These are phyloP conservation scores for Cryphonectria naterciae DNA, from an alignment of 2,329 filamentous ascomycete genomes.

Conservation along the genomic window DNA sequence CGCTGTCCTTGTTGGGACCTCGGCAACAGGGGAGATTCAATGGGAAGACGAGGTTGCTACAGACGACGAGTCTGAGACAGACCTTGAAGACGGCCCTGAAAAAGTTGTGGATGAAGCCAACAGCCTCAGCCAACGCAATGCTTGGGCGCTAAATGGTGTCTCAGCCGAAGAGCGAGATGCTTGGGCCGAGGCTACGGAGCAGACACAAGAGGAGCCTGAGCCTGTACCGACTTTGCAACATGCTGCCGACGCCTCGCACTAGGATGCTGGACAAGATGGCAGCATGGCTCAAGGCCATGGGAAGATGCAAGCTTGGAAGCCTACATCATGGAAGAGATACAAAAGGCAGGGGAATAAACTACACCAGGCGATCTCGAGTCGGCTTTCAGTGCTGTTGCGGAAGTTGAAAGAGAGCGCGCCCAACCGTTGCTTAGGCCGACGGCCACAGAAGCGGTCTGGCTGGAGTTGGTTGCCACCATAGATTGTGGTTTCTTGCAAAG, in stretches of 20 bases:
- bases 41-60: neutral
- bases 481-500: conserved; percentile 21
- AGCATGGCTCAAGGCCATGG: neutral
- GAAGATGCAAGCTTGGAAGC: neutral
- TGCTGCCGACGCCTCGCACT: neutral
- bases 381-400: neutral
- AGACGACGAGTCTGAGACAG: neutral
- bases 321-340: neutral
- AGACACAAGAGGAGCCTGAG: conserved; percentile 7
- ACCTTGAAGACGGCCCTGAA: neutral
- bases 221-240: neutral
- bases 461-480: neutral
- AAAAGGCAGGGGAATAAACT: neutral
- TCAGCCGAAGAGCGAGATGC: conserved; percentile 16
- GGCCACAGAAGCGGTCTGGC: neutral
- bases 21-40: neutral
- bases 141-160: neutral
- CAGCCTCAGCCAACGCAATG: neutral
- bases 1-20: neutral
- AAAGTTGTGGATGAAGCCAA: neutral
- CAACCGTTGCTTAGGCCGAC: neutral
- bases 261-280: neutral
- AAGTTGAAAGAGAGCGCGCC: neutral
- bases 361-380: neutral
- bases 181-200: conserved; percentile 14